Base-by-base conservation (phyloP, 2,329 filamentous ascomycete species). In the Lachnellula willkommii region DNA sequence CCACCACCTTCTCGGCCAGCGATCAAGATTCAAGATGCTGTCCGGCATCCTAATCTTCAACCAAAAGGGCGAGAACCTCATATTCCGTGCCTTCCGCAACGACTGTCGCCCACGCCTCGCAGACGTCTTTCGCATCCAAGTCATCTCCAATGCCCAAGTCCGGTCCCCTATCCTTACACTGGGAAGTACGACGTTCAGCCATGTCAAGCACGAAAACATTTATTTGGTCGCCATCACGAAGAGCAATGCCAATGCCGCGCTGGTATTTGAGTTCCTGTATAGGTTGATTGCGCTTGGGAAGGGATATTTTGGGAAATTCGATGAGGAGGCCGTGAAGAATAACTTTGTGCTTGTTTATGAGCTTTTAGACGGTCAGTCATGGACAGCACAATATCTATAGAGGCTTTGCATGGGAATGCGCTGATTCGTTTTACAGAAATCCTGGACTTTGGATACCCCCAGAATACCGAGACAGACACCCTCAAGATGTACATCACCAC, bases 401-500 rank as follows among this genome's bases (percentile, higher is more conserved):
- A 53, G 39, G 15, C 24, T 17, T 45, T 22, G n/a, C 42, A 24
- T 45, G 11, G 17, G n/a, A 45, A 26, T 37, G 12, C 52, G 32
- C 56, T 64, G 26, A 69, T 20, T 40, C 46, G 17, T 40, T 46
- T 26, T 48, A 20, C 65, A 94, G 94, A 99, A 76, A 96, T 99
- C 69, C 85, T 99, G 71, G 94, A 99, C 74, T 99, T 99, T 74
- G 94, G 94, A 60, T 99, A 99, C 72, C 94, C 94, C 36, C 94
- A 99, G 73, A 97, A 97, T 73, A 99, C 94, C 60, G 94, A 99
- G 75, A 96, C 93, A 53, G 94, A 99, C 72, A 97, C 94, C 15
- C 79, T 99, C 66, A 99, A 99, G 76, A 97, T 97, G 93, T 99
- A 99, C 79, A 99, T 99, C 69, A 99, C 95, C 45, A 99, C 94